Base-by-base conservation (phyloP, 1,139 yeast species). In the Diutina sp. region DNA sequence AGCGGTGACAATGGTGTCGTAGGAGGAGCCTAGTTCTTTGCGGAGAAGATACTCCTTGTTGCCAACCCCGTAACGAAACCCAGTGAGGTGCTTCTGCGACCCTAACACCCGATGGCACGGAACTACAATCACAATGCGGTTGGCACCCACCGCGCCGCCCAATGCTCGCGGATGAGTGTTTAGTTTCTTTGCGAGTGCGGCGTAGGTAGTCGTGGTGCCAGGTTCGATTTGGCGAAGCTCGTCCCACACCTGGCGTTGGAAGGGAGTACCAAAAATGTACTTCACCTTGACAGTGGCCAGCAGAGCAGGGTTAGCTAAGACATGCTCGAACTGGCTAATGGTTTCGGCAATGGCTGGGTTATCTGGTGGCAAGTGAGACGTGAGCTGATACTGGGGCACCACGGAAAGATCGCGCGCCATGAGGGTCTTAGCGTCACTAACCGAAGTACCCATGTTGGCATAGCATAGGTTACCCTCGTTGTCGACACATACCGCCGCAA, bases 61-160 rank as follows among this genome's bases (percentile, higher is more conserved):
- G 5, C 14, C 44, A 8, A 50, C n/a, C 1, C 53, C 53, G 7
- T 38, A 38, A 9, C 53, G 41, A 11, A 50, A 50, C 28, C 53
- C 53, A 3, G 53, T 50, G 28, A 50, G 12, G 18, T 16, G 7
- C 6, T 38, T 38, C 7, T n/a, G 29, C n/a, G 32, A 29, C 7
- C 53, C 44, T 11, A 50, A 12, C 11, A 50, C 53, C 12, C 53
- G 53, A 12, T 50, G 53, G 44, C 53, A 50, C 11, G 53, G 53
- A 16, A 50, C 44, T n/a, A 50, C 53, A 12, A 50, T n/a, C 11
- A 38, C 53, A 3, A 50, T 6, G 2, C 44, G 41, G 18, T 50
- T 50, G 12, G 44, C 44, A 16, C 53, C 53, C 28, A 50, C 53
- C n/a, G 25, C 18, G 7, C 45, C 29, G 2, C 53, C 53, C 8